phyloP scores from a whole-genome alignment of 768 basidiomycete species.

The Lyophyllum decastes region DNA sequence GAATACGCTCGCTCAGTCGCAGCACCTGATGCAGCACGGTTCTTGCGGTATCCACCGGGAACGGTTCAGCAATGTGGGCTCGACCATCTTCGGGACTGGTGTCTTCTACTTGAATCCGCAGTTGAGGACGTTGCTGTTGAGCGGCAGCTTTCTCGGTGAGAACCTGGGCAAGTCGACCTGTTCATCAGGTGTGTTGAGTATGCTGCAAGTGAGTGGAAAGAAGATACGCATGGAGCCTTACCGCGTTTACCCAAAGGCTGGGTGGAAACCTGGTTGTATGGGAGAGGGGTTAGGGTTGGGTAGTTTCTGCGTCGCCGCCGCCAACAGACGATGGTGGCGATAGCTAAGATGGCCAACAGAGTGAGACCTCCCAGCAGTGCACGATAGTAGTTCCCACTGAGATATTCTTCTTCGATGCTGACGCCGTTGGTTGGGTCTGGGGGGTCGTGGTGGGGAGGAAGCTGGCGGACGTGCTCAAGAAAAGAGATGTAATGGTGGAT shows the following conservation, averaged over 20 bases:
- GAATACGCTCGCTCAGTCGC: constrained; percentile 2
- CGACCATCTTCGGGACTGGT: no score
- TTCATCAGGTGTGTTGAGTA: neutral
- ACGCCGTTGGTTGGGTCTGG: no score
- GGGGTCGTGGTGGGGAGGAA: no score
- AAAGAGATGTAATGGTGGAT: no score
- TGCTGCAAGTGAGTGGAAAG: neutral
- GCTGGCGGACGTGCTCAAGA: no score
- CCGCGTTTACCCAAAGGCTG: neutral
- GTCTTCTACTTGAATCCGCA: neutral
- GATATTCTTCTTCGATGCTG: no score
- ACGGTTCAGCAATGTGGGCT: no score
- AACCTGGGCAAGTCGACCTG: neutral
- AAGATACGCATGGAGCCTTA: neutral
- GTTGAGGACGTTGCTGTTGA: neutral
- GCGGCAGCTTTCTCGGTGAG: neutral
- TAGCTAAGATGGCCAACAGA: neutral
- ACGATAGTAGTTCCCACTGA: no score
- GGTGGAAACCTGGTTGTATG: neutral
- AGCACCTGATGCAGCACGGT: neutral
- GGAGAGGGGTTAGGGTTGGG: neutral
- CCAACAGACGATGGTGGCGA: neutral
- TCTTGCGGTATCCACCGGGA: no score
- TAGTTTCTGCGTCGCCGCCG: neutral
- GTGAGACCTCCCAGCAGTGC: no score